Evolutionary conservation across 1,139 yeast genomes (phyloP).

Genomic region (Taphrina confusa): DNA sequence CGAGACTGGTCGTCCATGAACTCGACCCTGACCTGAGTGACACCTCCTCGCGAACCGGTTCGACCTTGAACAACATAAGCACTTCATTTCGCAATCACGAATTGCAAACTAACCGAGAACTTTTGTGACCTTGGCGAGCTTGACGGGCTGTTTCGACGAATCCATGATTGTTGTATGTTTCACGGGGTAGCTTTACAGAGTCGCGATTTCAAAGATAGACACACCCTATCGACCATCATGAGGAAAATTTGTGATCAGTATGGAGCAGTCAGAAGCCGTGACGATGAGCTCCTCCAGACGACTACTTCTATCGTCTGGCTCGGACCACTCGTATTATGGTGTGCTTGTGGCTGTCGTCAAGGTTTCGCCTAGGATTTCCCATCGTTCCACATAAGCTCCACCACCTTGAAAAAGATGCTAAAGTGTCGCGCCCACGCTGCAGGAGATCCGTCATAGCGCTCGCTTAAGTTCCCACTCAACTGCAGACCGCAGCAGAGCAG

Average conservation of each 20-base stretch:
- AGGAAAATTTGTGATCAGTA: conserved; percentile 22
- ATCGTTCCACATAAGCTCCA: conserved; percentile 7
- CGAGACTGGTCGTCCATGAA: conserved; percentile 97
- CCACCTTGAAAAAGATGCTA: conserved; percentile 6
- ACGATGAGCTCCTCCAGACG: neutral
- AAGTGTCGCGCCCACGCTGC: neutral
- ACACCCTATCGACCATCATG: neutral
- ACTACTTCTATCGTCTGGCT: neutral
- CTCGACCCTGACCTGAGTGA: conserved; percentile 99
- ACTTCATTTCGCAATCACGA: no score
- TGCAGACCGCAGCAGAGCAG: neutral
- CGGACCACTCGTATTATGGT: no score
- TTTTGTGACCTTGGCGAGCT: conserved; percentile 99
- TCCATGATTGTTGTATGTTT: conserved; percentile 7
- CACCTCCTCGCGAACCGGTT: conserved; percentile 37
- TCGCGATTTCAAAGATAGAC: neutral
- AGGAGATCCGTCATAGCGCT: neutral
- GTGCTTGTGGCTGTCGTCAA: no score
- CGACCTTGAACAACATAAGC: conserved; percentile 50
- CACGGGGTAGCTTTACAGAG: neutral
- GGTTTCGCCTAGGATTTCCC: no score
- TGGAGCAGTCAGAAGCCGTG: conserved; percentile 11
- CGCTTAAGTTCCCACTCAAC: neutral
- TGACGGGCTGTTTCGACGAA: conserved; percentile 66
- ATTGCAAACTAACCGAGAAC: conserved; percentile 60